phyloP scores from a whole-genome alignment of 2,329 filamentous ascomycete genomes.

The Monosporascus sp. region DNA sequence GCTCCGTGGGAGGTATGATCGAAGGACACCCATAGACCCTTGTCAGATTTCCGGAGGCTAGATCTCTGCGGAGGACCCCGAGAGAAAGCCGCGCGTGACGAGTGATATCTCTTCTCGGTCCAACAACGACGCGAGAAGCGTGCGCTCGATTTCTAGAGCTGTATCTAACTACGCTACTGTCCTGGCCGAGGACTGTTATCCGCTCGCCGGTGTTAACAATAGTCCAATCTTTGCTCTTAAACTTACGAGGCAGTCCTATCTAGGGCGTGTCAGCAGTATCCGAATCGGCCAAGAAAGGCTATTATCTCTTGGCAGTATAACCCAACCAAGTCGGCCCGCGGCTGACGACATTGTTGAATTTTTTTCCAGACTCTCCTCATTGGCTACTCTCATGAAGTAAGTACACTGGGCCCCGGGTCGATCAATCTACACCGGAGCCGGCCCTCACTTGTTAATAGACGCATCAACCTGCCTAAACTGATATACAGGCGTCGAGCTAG shows the following conservation, averaged over 20 bases:
- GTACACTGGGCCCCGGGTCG: not conserved
- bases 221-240: no score
- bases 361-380: slow-evolving; percentile 12
- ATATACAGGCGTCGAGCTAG: not conserved
- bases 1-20: no score
- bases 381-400: slow-evolving; percentile 2
- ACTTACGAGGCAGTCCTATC: no score
- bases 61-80: not conserved
- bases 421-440: not conserved
- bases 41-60: no score
- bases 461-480: not conserved
- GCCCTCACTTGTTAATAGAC: not conserved
- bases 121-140: not conserved
- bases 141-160: no score
- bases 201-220: not conserved
- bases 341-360: not conserved
- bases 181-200: not conserved
- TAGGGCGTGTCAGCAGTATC: no score
- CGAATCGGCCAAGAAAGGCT: no score
- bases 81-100: not conserved
- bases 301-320: not conserved
- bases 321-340: not conserved
- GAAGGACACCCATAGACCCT: no score
- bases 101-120: not conserved
- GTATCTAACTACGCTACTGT: no score